Evolutionary conservation across 352 stramenopile genomes (phyloP).

Genomic region (Phytophthora litchii): DNA sequence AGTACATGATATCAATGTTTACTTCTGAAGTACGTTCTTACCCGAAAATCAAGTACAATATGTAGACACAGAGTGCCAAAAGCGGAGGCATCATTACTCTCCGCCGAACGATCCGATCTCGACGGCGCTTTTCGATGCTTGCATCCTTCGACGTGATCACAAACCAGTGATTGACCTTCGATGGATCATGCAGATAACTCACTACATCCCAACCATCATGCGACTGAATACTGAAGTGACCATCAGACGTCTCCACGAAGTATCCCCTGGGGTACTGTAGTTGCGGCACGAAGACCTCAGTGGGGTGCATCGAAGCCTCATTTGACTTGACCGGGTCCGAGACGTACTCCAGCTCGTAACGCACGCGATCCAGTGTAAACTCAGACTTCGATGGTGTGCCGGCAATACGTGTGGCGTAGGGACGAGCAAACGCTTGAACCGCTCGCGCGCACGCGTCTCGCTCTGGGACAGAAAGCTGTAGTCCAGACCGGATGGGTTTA

Average conservation of each 20-base stretch:
- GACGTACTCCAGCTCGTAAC: slow-evolving; percentile 68
- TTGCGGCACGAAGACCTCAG: slow-evolving; percentile 78
- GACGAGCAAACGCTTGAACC: slow-evolving; percentile 67
- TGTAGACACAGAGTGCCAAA: slow-evolving; percentile 27
- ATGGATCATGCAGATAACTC: slow-evolving; percentile 60
- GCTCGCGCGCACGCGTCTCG: slow-evolving; percentile 50
- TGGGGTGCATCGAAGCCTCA: slow-evolving; percentile 33
- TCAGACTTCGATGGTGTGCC: slow-evolving; percentile 63
- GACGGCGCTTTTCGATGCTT: slow-evolving; percentile 36
- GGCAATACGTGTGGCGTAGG: slow-evolving; percentile 69
- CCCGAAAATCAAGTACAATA: slow-evolving; percentile 43
- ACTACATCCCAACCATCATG: slow-evolving; percentile 71
- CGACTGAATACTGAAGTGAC: slow-evolving; percentile 47
- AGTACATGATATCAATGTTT: slow-evolving; percentile 3
- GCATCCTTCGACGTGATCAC: slow-evolving; percentile 54
- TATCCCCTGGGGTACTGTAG: slow-evolving; percentile 77
- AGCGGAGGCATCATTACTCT: slow-evolving; percentile 21
- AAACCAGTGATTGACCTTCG: slow-evolving; percentile 41
- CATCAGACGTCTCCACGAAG: slow-evolving; percentile 60
- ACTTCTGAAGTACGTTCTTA: too few relatives aligned
- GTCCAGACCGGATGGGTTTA: slow-evolving; percentile 33
- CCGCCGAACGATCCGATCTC: slow-evolving; percentile 23
- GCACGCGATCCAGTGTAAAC: slow-evolving; percentile 54
- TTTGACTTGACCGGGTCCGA: slow-evolving; percentile 44
- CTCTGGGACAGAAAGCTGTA: slow-evolving; percentile 16